A percentile compares a stretch with the other conserved stretches of the same genome.
Evolutionary conservation across 805 yeast genomes (phyloP).

Genomic region (Cyberlindnera americana): DNA sequence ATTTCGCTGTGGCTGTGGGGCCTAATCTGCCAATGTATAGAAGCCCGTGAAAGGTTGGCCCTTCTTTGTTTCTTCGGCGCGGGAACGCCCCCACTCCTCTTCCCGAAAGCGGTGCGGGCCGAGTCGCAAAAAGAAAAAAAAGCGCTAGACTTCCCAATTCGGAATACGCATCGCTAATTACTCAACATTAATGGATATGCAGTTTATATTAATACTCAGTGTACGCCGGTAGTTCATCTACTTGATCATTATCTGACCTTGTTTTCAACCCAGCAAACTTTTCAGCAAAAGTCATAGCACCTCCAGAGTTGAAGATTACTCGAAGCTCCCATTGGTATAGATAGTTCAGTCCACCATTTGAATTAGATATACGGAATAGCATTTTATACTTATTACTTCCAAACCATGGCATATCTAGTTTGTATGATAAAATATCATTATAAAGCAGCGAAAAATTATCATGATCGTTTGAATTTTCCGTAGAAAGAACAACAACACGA

Average conservation of each 20-base stretch:
- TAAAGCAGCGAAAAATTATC: slow-evolving; percentile 40
- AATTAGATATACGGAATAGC: slow-evolving; percentile 34
- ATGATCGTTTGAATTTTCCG: not conserved
- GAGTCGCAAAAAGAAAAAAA: too few species aligned
- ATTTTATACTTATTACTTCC: slow-evolving; percentile 50
- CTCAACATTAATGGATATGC: not conserved
- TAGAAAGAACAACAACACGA: slow-evolving; percentile 35
- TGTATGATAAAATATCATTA: slow-evolving; percentile 30
- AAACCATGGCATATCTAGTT: slow-evolving; percentile 48
- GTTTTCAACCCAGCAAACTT: slow-evolving; percentile 33
- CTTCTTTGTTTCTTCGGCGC: slow-evolving; percentile 10
- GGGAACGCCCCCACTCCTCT: slow-evolving; percentile 1
- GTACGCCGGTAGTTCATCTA: slow-evolving; percentile 42
- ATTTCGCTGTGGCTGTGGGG: not conserved
- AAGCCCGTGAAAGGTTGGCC: slow-evolving; percentile 13
- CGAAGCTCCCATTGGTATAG: slow-evolving; percentile 36
- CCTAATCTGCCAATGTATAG: slow-evolving; percentile 7
- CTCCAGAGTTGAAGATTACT: slow-evolving; percentile 45
- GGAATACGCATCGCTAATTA: slow-evolving; percentile 1
- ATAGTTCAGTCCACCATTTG: slow-evolving; percentile 34
- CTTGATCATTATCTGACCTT: slow-evolving; percentile 40
- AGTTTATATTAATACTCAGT: slow-evolving; percentile 6
- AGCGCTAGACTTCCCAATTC: slow-evolving; percentile 5
- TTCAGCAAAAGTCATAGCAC: slow-evolving; percentile 40
- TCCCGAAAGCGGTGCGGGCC: slow-evolving; percentile 4